Percentiles rank a stretch among this genome's conserved stretches.
Conservation (phyloP, 805 yeast genomes). For the Jamesozyma gamospora region DNA sequence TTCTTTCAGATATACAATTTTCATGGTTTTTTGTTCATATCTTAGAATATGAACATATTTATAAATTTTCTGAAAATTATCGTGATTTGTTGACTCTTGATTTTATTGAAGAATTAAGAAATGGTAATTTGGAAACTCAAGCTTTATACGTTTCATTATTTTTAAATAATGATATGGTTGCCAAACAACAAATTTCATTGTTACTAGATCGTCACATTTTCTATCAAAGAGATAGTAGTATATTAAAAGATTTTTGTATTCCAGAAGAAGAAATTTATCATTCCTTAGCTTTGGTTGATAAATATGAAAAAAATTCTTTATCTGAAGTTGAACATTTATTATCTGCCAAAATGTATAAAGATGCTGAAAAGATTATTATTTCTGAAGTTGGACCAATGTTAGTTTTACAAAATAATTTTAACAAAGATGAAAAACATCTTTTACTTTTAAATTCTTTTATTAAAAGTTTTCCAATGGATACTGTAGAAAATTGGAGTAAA, state of each 20-base stretch:
- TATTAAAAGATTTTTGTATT: conserved; percentile 35
- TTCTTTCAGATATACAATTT: conserved; percentile 29
- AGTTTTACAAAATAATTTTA: conserved; percentile 26
- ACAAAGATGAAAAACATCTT: conserved; percentile 33
- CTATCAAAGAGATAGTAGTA: conserved; percentile 2
- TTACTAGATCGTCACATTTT: conserved; percentile 24
- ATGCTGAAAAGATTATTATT: conserved; percentile 54
- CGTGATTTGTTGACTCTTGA: conserved; percentile 33
- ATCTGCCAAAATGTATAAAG: conserved; percentile 46
- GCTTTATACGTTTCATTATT: conserved; percentile 57
- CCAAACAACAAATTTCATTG: conserved; percentile 33
- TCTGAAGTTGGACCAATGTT: conserved; percentile 62
- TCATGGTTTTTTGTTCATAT: conserved; percentile 47
- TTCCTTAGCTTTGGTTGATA: conserved; percentile 50
- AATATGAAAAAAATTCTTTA: conserved; percentile 41
- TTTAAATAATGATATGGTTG: conserved; percentile 37
- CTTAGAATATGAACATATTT: conserved; percentile 28
- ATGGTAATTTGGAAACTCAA: conserved; percentile 42
- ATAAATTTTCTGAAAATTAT: conserved; percentile 17
- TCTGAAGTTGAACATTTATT: conserved; percentile 53
- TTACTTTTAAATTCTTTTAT: conserved; percentile 31
- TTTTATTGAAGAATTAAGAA: conserved; percentile 44
- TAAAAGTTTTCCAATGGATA: conserved; percentile 34
- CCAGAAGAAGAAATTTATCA: conserved; percentile 43
- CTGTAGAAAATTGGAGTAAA: conserved; percentile 40